Evolutionary conservation across 164 flowering plant species (phyloP).

Genomic region (Vitis vinifera): ASM3070453v1 NC_081815.1:3180501-3181000

Average conservation of each 20-base stretch:
- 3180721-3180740: constrained; percentile 80
- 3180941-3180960: no score
- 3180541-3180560: constrained; percentile 55
- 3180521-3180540: constrained; percentile 46
- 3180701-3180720: constrained; percentile 64
- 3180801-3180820: constrained; percentile 66
- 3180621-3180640: constrained; percentile 2
- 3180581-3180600: constrained; percentile 10
- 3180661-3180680: constrained; percentile 37
- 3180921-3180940: no score
- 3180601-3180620: constrained; percentile 14
- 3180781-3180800: constrained; percentile 65
- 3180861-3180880: constrained; percentile 61
- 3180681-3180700: constrained; percentile 73
- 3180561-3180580: constrained; percentile 17
- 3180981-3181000: background rate
- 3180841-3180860: constrained; percentile 73
- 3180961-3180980: background rate
- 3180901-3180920: background rate
- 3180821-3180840: constrained; percentile 58
- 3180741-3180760: constrained; percentile 82
- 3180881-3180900: constrained; percentile 15
- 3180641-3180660: constrained; percentile 22
- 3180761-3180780: constrained; percentile 51
- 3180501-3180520: constrained; percentile 43